Evolutionary conservation across 257 asterid genomes (phyloP), one percentile per base, ranked within the genome.

Genomic region (Primulina tabacum): DNA sequence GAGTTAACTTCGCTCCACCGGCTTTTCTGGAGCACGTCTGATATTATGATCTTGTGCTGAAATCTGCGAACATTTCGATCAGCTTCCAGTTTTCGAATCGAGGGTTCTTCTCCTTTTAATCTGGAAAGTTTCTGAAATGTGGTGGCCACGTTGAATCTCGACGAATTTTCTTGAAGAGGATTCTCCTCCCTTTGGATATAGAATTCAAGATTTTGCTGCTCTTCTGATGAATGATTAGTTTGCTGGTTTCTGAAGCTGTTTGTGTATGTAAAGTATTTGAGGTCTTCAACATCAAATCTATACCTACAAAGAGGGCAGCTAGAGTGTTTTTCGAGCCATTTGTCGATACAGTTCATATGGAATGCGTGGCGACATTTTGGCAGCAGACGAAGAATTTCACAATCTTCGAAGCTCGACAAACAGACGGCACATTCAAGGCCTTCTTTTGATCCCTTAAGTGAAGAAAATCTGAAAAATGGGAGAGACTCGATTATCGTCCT

Each of bases 1-100:
- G 89, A 79, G 71, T 82, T 86, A 21, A 86, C 83, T 68, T 85
- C 88, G 63, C 96, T 89, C 96, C 96, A 86, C 17, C 96, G 68
- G 74, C 86, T 82, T 75, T 85, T 86, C 24, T 75, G 63, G 0
- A 86, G 80, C 17, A 79, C 84, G 72, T 83, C 89, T 10, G 92
- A 83, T 0, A 78, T 83, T 52, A 81, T 68, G 62, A 89, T 82
- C 80, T 55, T 86, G 67, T 88, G 96, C 63, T 78, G 83, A 12
- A 80, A 30, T 69, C 77, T 84, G 16, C 83, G 90, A 47, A 35
- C 16, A 6, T 68, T 38, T 4, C 35, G 8, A 12, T 73, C 61
- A 6, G 26, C 57, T 1, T 21, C 24, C 47, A 50, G 67, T 2
- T 67, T 76, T 35, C 75, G 67, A 30, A 78, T 78, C 78, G 76